phyloP scores from a whole-genome alignment of 805 yeast species.

The Wickerhamomyces kurtzmanii region DNA sequence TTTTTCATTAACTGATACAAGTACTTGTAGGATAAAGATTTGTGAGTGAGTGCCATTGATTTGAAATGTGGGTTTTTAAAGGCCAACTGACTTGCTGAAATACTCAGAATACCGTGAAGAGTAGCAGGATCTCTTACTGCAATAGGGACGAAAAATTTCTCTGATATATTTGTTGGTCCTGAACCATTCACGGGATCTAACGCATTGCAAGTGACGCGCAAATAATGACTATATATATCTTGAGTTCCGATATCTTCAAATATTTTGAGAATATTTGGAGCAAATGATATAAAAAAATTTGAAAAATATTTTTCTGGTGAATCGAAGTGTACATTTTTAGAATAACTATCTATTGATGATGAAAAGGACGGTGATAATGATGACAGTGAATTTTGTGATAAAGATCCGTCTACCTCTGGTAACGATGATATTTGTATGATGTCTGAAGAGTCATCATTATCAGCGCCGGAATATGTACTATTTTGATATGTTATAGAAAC shows the following conservation, averaged over 20 bases:
- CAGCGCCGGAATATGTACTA: no score
- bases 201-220: slow-evolving; percentile 5
- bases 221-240: slow-evolving; percentile 4
- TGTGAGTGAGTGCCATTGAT: slow-evolving; percentile 4
- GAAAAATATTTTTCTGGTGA: slow-evolving; percentile 2
- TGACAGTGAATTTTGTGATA: no score
- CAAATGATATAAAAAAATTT: slow-evolving; percentile 1
- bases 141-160: slow-evolving; percentile 7
- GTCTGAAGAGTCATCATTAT: no score
- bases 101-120: slow-evolving; percentile 6
- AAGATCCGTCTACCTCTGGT: no score
- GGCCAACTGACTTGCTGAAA: slow-evolving; percentile 7
- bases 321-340: no score
- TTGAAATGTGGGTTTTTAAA: slow-evolving; percentile 4
- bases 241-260: slow-evolving; percentile 3
- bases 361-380: no score
- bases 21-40: slow-evolving; percentile 6
- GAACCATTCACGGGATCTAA: slow-evolving; percentile 7
- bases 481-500: no score
- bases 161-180: slow-evolving; percentile 8
- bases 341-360: no score
- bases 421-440: no score
- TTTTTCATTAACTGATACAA: slow-evolving; percentile 3
- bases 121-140: slow-evolving; percentile 7
- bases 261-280: slow-evolving; percentile 1